Conservation (phyloP, 73 alveolate genomes). For the Paramecium octaurelia region DNA sequence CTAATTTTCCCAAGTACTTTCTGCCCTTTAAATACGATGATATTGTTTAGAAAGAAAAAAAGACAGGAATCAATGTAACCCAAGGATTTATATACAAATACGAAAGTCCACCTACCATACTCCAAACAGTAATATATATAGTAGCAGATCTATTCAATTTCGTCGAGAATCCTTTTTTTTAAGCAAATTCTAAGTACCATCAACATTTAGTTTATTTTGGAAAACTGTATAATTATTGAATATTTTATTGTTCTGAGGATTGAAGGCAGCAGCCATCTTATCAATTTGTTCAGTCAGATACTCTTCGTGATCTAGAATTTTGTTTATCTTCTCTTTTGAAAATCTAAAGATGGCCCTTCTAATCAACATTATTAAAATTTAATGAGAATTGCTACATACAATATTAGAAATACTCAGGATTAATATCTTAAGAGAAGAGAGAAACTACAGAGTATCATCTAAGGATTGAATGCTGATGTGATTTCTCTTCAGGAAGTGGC, state of each 20-base stretch:
- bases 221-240: background rate
- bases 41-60: background rate
- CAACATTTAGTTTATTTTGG: background rate
- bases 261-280: background rate
- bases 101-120: constrained; percentile 9
- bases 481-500: constrained; percentile 50
- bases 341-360: background rate
- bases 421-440: background rate
- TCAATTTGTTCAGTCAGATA: background rate
- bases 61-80: background rate
- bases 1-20: background rate
- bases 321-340: background rate
- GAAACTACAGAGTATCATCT: background rate
- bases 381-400: constrained; percentile 45
- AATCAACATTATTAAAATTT: background rate
- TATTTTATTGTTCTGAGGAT: background rate
- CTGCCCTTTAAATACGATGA: background rate
- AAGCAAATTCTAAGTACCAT: background rate
- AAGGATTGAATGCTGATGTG: background rate
- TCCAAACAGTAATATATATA: background rate
- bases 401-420: background rate
- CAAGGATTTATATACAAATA: background rate
- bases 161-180: background rate
- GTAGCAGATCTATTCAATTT: background rate
- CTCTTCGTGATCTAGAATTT: background rate